Conservation (phyloP, 495 filamentous ascomycete genomes). For the Penicillium bialowiezense region DNA sequence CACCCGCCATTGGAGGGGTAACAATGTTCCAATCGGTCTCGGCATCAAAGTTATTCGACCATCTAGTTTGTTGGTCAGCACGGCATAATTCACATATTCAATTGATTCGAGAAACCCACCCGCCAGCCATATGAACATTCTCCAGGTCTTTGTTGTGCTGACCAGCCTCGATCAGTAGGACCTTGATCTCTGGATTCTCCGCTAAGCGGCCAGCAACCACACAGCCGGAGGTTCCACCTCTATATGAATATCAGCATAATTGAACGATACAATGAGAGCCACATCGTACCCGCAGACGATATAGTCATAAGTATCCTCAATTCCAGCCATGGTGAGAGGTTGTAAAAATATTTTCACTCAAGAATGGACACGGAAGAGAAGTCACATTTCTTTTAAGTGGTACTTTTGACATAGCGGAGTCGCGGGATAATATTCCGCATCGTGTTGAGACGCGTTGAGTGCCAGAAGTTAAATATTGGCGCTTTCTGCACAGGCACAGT, state of each 20-base stretch:
- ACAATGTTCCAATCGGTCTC: conserved; percentile 56
- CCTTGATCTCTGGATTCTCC: conserved; percentile 47
- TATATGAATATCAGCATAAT: conserved; percentile 9
- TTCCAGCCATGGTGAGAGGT: background rate
- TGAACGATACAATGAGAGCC: background rate
- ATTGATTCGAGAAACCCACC: conserved; percentile 16
- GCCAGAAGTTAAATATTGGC: background rate
- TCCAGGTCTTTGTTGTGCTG: conserved; percentile 42
- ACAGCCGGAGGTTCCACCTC: conserved; percentile 59
- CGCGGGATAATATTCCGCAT: background rate
- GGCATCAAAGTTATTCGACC: conserved; percentile 46
- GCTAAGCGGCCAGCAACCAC: conserved; percentile 62
- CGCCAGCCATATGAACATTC: conserved; percentile 48
- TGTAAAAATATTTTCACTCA: background rate
- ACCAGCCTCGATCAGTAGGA: conserved; percentile 58
- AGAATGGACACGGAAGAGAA: background rate
- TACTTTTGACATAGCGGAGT: background rate
- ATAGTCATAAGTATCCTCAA: conserved; percentile 26
- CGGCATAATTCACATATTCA: too few species aligned
- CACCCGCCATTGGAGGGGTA: conserved; percentile 52
- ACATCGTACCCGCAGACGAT: conserved; percentile 34
- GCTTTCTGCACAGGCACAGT: background rate
- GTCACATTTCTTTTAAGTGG: background rate
- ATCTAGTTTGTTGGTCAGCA: conserved; percentile 23
- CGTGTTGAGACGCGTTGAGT: background rate